Conservation (phyloP, 306 rosid genomes). For the Malus asiatica region DNA sequence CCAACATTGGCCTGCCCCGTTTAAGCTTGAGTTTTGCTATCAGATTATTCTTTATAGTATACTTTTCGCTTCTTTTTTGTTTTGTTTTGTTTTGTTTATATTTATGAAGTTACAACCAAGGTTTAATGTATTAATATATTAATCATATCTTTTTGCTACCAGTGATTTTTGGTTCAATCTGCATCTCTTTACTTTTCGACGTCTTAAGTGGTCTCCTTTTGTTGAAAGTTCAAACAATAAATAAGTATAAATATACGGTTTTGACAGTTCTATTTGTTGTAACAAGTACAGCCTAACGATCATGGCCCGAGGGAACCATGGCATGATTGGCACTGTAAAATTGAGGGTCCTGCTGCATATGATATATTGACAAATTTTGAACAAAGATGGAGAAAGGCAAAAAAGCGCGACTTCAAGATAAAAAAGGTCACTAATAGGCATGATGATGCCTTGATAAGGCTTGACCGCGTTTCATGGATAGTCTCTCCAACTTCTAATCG, state of each 20-base stretch:
- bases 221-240: neutral
- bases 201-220: neutral
- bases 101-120: neutral
- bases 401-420: constrained; percentile 55
- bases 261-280: neutral
- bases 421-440: constrained; percentile 50
- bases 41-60: neutral
- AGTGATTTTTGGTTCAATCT: neutral
- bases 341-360: constrained; percentile 82
- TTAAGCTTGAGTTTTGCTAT: neutral
- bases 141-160: neutral
- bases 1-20: neutral
- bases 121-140: neutral
- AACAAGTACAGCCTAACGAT: constrained; percentile 28
- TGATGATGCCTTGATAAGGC: constrained; percentile 58
- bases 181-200: neutral
- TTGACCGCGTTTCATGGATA: constrained; percentile 66
- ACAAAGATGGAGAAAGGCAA: constrained; percentile 71
- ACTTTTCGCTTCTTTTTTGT: neutral
- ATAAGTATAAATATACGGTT: neutral
- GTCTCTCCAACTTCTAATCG: constrained; percentile 34
- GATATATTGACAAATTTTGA: constrained; percentile 65
- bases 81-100: neutral
- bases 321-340: constrained; percentile 47
- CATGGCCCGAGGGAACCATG: constrained; percentile 60